Percentiles rank a stretch among this genome's conserved stretches.
Conservation (phyloP, 371 early-diverging fungal species). For the Rhizopus sp. region DNA sequence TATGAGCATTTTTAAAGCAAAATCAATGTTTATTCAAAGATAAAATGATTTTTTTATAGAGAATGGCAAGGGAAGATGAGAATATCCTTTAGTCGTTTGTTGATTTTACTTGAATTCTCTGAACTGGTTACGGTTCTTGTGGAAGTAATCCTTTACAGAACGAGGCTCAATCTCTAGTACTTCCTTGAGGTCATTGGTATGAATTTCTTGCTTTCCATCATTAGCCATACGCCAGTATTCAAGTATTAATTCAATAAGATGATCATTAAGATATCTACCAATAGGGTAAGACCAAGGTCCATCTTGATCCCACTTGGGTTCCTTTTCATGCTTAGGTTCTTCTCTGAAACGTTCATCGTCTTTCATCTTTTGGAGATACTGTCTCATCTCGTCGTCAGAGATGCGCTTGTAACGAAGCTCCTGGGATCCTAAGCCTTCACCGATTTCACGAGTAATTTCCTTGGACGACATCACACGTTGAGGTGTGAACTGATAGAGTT, state of each 20-base stretch:
- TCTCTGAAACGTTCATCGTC: conserved; percentile 31
- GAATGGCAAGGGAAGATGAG: too few species aligned
- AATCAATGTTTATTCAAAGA: too few species aligned
- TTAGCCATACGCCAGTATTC: conserved; percentile 35
- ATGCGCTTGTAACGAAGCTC: conserved; percentile 25
- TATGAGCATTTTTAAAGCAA: too few species aligned
- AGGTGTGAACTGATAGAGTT: conserved; percentile 30
- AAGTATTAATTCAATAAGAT: conserved; percentile 24
- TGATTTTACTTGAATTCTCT: conserved; percentile 30
- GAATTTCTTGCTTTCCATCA: conserved; percentile 24
- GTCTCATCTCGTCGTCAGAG: conserved; percentile 17
- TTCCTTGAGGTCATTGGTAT: conserved; percentile 30
- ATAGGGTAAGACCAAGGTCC: conserved; percentile 33
- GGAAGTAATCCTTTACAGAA: conserved; percentile 30
- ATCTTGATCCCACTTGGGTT: conserved; percentile 17
- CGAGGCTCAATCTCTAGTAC: conserved; percentile 34
- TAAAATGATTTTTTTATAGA: too few species aligned
- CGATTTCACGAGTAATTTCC: conserved; percentile 31
- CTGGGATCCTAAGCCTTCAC: conserved; percentile 25
- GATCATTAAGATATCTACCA: conserved; percentile 33
- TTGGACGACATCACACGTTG: conserved; percentile 7
- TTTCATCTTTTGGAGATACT: conserved; percentile 30
- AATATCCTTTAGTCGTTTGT: too few species aligned
- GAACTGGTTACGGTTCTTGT: conserved; percentile 45
- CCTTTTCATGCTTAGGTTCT: conserved; percentile 21